phyloP scores from a whole-genome alignment of 352 stramenopile species.

The Phytophthora pistaciae region DNA sequence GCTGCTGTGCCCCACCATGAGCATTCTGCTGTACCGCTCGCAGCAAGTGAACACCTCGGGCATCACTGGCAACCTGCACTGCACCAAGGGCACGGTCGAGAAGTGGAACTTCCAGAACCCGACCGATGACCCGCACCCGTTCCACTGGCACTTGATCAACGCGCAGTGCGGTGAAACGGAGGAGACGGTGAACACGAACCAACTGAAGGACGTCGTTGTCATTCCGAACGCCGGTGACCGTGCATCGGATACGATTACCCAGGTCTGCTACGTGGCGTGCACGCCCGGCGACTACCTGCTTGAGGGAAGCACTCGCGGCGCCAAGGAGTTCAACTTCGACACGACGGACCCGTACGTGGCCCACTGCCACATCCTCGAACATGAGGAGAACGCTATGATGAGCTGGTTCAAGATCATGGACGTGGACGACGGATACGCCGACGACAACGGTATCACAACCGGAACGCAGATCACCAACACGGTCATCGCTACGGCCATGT shows the following conservation, averaged over 20 bases:
- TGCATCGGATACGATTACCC: slow-evolving; percentile 49
- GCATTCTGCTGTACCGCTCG: slow-evolving; percentile 54
- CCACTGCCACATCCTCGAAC: slow-evolving; percentile 83
- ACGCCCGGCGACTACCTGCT: slow-evolving; percentile 75
- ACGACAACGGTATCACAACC: slow-evolving; percentile 50
- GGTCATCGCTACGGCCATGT: slow-evolving; percentile 66
- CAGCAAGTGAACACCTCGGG: slow-evolving; percentile 62
- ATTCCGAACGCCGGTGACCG: slow-evolving; percentile 74
- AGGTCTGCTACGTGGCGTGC: slow-evolving; percentile 84
- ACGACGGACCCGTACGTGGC: slow-evolving; percentile 78
- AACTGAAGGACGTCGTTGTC: slow-evolving; percentile 71
- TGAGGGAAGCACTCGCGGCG: slow-evolving; percentile 53
- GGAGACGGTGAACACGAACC: slow-evolving; percentile 73
- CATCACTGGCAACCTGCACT: slow-evolving; percentile 55
- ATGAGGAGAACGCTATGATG: slow-evolving; percentile 87
- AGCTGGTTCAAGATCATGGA: slow-evolving; percentile 75
- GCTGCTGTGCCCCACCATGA: slow-evolving; percentile 53
- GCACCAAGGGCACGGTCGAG: slow-evolving; percentile 80
- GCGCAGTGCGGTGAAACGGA: slow-evolving; percentile 73
- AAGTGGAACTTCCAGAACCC: slow-evolving; percentile 88
- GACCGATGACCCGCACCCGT: slow-evolving; percentile 79
- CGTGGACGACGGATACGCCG: slow-evolving; percentile 44
- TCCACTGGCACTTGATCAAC: slow-evolving; percentile 86
- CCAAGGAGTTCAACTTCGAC: slow-evolving; percentile 75
- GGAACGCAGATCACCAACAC: slow-evolving; percentile 49